A percentile compares a stretch with the other conserved stretches of the same genome.
These are phyloP conservation scores for Ganoderma lingzhi DNA, from an alignment of 1,284 basidiomycete genomes.

Conservation along the genomic window DNA sequence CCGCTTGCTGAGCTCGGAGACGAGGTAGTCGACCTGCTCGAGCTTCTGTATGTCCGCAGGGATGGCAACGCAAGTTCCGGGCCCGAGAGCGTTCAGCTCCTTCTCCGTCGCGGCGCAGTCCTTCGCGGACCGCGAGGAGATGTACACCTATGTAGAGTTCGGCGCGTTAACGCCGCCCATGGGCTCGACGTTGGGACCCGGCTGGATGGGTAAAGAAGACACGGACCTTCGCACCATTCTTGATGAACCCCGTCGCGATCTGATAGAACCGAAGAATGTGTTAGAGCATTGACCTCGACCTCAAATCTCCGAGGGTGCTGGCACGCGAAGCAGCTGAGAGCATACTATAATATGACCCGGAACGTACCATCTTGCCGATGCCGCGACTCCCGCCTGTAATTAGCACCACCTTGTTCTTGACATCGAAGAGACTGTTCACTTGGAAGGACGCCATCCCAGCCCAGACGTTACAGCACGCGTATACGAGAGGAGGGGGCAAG, in stretches of 20 bases:
- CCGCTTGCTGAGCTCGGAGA: constrained; percentile 55
- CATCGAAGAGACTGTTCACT: constrained; percentile 58
- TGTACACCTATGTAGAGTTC: constrained; percentile 49
- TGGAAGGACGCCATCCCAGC: constrained; percentile 50
- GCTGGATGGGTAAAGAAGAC: not conserved
- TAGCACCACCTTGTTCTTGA: constrained; percentile 68
- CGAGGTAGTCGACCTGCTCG: constrained; percentile 64
- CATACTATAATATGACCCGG: not conserved
- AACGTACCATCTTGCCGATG: constrained; percentile 70
- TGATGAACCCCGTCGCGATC: constrained; percentile 75
- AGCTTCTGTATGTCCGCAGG: constrained; percentile 68
- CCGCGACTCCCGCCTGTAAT: constrained; percentile 79
- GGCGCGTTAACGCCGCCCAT: not conserved
- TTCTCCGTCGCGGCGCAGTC: constrained; percentile 66
- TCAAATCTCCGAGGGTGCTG: not conserved
- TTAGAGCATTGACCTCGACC: not conserved
- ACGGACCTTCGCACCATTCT: constrained; percentile 67
- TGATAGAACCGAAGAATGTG: constrained; percentile 34
- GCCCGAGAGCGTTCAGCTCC: constrained; percentile 62
- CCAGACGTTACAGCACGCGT: not conserved
- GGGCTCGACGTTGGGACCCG: not conserved
- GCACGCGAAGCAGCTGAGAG: not conserved
- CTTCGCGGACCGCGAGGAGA: constrained; percentile 66
- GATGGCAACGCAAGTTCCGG: constrained; percentile 64
- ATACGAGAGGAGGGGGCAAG: not conserved